Conservation (phyloP, 768 basidiomycete species). For the Rhodotorula kratochvilovae region DNA sequence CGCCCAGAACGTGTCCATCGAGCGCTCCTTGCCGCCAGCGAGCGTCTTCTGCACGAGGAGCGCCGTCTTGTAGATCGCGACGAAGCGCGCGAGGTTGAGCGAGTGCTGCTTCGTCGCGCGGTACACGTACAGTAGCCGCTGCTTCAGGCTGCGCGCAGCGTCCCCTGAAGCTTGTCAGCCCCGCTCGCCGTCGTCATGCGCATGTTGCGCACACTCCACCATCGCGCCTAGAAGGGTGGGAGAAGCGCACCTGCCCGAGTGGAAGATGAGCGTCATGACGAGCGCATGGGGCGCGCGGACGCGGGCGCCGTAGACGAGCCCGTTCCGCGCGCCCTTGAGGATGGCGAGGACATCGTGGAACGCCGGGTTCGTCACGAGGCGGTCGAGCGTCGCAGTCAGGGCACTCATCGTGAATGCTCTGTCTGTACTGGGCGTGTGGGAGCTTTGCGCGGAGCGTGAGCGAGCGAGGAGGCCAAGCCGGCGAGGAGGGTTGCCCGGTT, state of each 20-base stretch:
- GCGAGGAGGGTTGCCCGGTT: background rate
- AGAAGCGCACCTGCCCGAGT: conserved; percentile 77
- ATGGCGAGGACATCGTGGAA: conserved; percentile 88
- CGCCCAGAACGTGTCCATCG: conserved; percentile 81
- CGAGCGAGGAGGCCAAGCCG: background rate
- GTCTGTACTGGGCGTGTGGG: background rate
- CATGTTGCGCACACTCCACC: background rate
- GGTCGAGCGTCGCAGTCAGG: conserved; percentile 3
- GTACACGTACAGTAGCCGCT: conserved; percentile 65
- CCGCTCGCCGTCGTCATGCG: background rate
- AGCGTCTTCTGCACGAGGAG: conserved; percentile 68
- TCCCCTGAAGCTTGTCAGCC: background rate
- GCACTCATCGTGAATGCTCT: background rate
- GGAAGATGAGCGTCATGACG: conserved; percentile 92
- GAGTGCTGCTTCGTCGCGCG: conserved; percentile 86
- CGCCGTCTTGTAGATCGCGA: conserved; percentile 82
- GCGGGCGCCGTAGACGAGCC: conserved; percentile 83
- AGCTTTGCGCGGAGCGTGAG: no score
- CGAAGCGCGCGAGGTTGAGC: conserved; percentile 86
- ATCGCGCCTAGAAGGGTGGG: background rate
- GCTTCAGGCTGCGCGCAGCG: conserved; percentile 59
- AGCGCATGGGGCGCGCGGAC: conserved; percentile 93
- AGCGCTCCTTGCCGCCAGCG: conserved; percentile 68
- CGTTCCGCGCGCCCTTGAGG: conserved; percentile 80
- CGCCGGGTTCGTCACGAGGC: conserved; percentile 55